Base-by-base conservation (phyloP, 2,329 filamentous ascomycete species). In the Sporothrix brunneoviolacea region DNA sequence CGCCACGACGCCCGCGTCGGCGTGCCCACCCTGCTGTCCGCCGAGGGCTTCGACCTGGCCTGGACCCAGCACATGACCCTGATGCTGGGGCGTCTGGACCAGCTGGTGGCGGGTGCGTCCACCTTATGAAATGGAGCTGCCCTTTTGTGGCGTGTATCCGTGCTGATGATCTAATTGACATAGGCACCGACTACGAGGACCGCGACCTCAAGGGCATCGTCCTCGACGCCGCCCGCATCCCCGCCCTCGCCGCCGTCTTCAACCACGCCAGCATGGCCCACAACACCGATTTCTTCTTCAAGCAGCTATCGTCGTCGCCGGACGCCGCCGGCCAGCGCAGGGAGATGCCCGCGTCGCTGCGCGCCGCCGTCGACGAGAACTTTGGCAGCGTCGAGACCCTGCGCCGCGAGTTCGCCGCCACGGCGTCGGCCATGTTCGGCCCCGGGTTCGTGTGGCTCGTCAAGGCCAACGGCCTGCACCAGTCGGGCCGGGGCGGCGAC, bases 361-460 rank as follows among this genome's bases (percentile, higher is more conserved):
- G 73, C 60, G 58, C 63, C 52, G 74, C 78, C 51, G 80, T 97
- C 59, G 73, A 79, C 61, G 70, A 73, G 24, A 82, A 82, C 61
- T 97, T 95, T 73, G 85, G 86, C 64, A 89, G 84, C 60, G 73
- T 94, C 60, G 86, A 94, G 57, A 91, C 86, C 27, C 81, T 98
- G 53, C 83, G 83, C 64, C 76, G 77, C 60, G 87, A 93, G 65
- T 83, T 98, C 68, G 69, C 93, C 62, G 74, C 83, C 57, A 94
- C 86, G 36, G 91, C 91, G 52, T 76, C 81, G 58, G 79, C 83
- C 71, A 96, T 97, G 90, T 97, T 98, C 72, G 93, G 91, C 49
- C 91, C 91, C 0, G 93, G 93, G 57, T 97, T 94, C 70, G 86
- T 97, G 64, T 98, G 93, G 93, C 83, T 98, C 55, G 87, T 96